These are phyloP conservation scores for Pyracantha coccinea DNA, from an alignment of 331 rosid species.

Conservation along the genomic window DNA sequence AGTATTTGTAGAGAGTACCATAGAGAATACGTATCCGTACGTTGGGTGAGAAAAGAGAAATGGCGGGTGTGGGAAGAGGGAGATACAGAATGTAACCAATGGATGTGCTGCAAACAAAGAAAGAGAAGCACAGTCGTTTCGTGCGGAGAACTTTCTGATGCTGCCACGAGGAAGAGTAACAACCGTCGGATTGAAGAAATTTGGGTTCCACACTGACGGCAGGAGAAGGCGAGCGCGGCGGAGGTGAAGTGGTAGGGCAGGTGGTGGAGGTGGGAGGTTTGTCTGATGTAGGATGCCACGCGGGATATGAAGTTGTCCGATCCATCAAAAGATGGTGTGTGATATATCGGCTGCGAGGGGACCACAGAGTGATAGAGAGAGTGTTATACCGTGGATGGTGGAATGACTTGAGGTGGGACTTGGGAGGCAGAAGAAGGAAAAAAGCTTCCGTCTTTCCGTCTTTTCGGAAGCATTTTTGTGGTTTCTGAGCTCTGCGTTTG, in stretches of 20 bases:
- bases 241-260: background rate
- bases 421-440: background rate
- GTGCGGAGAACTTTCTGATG: background rate
- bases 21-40: background rate
- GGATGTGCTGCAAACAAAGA: too few relatives aligned
- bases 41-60: background rate
- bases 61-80: background rate
- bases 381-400: background rate
- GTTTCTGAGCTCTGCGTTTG: background rate
- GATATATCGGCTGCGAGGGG: constrained; percentile 19
- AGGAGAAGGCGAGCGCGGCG: background rate
- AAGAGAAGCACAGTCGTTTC: background rate
- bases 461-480: background rate
- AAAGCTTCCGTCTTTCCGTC: background rate
- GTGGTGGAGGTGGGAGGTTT: background rate
- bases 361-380: background rate
- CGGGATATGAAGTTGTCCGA: background rate
- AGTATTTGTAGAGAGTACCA: background rate
- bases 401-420: too few relatives aligned
- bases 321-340: background rate
- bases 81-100: background rate
- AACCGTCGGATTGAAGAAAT: background rate
- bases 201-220: background rate
- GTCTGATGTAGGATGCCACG: constrained; percentile 18
- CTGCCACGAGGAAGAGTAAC: background rate